phyloP scores from a whole-genome alignment of 2,329 filamentous ascomycete genomes.

The Cadophora luteo-olivacea region DNA sequence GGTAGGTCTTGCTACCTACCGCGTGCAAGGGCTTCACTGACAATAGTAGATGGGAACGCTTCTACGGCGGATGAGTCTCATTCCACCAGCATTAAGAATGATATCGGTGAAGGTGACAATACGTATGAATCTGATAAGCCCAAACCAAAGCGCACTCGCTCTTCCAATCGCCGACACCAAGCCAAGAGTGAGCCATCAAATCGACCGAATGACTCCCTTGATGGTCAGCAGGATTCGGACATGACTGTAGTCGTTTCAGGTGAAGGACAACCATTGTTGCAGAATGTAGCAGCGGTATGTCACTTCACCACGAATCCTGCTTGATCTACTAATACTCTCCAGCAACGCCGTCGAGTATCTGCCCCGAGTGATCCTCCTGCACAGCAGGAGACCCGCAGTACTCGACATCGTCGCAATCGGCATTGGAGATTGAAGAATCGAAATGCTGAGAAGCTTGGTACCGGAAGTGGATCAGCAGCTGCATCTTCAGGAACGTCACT shows the following conservation, averaged over 20 bases:
- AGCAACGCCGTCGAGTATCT: conserved; percentile 41
- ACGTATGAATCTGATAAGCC: conserved; percentile 25
- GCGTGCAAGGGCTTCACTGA: background rate
- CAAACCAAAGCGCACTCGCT: conserved; percentile 32
- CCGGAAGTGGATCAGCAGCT: conserved; percentile 16
- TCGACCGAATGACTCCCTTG: conserved; percentile 29
- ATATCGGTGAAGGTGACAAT: conserved; percentile 26
- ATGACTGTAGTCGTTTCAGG: conserved; percentile 33
- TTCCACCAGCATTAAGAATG: conserved; percentile 19
- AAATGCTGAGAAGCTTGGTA: conserved; percentile 26
- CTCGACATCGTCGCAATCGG: conserved; percentile 36
- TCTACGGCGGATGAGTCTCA: conserved; percentile 24
- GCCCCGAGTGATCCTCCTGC: conserved; percentile 41
- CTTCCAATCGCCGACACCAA: conserved; percentile 33
- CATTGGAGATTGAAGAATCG: conserved; percentile 43
- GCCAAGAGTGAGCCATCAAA: conserved; percentile 40
- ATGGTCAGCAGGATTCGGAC: conserved; percentile 38
- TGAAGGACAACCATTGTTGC: conserved; percentile 34
- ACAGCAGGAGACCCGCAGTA: conserved; percentile 30
- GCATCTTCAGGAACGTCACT: conserved; percentile 31
- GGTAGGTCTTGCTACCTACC: conserved; percentile 13
- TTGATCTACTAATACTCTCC: conserved; percentile 26
- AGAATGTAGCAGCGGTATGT: conserved; percentile 27
- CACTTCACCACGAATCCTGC: background rate
- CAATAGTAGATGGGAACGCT: conserved; percentile 22